Evolutionary conservation across 2,329 filamentous ascomycete species (phyloP).

Genomic region (Colletotrichum sp.): DNA sequence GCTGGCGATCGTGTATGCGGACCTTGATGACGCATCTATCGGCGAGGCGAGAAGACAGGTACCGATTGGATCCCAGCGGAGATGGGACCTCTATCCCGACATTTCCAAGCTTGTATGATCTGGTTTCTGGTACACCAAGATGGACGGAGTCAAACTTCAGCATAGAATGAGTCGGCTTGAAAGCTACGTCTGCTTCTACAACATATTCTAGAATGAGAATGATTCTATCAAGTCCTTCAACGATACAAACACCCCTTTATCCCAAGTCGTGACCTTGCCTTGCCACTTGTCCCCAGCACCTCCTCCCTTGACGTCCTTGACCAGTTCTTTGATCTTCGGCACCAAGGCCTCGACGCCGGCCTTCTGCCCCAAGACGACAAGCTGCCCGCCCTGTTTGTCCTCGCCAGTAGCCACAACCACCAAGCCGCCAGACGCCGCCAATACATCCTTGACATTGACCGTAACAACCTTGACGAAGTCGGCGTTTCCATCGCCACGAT

Average conservation of each 20-base stretch:
- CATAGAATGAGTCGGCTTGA: rapidly evolving
- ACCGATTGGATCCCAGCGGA: conserved; percentile 80
- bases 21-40: conserved; percentile 72
- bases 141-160: rapidly evolving
- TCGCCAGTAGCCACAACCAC: conserved; percentile 31
- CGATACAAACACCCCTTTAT: conserved; percentile 24
- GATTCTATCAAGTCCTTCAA: conserved; percentile 21
- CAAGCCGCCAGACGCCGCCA: conserved; percentile 18
- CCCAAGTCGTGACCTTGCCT: conserved; percentile 33
- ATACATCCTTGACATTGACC: conserved; percentile 25
- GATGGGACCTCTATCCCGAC: conserved; percentile 96
- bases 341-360: conserved; percentile 23
- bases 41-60: conserved; percentile 80
- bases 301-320: conserved; percentile 31
- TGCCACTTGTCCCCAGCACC: conserved; percentile 35
- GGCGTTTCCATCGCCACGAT: conserved; percentile 27
- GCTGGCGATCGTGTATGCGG: conserved; percentile 77
- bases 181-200: neutral
- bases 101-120: conserved; percentile 59
- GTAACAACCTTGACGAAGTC: conserved; percentile 36
- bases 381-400: conserved; percentile 25
- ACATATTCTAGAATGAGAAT: neutral
- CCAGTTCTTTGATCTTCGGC: conserved; percentile 18
- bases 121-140: rapidly evolving
- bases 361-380: conserved; percentile 30